These are phyloP conservation scores for Chondrus crispus DNA, from an alignment of 23 red algal species.

Conservation along the genomic window DNA sequence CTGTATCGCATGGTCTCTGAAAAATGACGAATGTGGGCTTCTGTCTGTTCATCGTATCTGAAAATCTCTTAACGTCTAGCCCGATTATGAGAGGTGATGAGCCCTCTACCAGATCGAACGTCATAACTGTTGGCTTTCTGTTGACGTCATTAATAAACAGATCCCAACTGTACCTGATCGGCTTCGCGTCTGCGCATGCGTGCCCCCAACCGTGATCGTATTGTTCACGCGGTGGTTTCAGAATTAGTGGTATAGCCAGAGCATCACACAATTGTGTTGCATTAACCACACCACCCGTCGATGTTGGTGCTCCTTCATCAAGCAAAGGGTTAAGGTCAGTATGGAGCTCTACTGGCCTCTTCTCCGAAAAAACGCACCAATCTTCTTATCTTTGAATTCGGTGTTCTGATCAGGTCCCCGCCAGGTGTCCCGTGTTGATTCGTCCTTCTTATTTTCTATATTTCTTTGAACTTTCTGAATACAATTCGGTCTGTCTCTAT, in stretches of 20 bases:
- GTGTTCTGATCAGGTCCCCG: too few species aligned
- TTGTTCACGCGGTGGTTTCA: not conserved
- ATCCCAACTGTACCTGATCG: not conserved
- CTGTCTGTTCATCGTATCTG: not conserved
- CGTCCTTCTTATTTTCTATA: not conserved
- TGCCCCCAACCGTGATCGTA: conserved; percentile 7
- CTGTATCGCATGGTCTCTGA: not conserved
- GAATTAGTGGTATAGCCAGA: not conserved
- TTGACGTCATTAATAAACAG: conserved; percentile 30
- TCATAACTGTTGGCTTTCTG: not conserved
- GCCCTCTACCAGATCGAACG: not conserved
- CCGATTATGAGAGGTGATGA: not conserved
- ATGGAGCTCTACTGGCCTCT: not conserved
- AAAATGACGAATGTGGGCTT: not conserved
- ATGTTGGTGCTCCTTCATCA: not conserved
- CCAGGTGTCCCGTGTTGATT: not conserved
- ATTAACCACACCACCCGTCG: not conserved
- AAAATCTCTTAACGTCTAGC: not conserved
- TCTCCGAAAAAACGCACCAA: conserved; percentile 5
- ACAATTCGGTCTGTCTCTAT: not conserved
- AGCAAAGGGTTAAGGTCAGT: conserved; percentile 25
- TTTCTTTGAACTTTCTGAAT: not conserved
- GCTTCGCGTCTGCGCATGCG: not conserved
- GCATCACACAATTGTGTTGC: not conserved
- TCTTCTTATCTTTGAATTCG: too few species aligned